Evolutionary conservation across 2,329 filamentous ascomycete species (phyloP).

Genomic region (Endocalyx cinctus): DNA sequence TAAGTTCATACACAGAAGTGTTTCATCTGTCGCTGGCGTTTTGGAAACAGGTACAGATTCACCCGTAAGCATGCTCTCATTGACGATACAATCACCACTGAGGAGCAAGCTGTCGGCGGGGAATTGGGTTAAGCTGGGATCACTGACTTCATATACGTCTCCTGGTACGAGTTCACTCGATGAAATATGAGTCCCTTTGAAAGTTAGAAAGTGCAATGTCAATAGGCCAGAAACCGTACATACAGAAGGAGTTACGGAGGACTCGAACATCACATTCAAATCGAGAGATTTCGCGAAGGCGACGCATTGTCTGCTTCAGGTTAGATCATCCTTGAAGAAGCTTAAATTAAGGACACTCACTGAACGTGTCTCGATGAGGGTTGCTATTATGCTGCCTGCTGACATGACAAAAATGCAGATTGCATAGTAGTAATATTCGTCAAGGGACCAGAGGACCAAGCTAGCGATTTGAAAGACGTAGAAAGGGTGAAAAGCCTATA

Average conservation of each 20-base stretch:
- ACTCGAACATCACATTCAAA: conserved; percentile 97
- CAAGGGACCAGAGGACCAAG: conserved; percentile 87
- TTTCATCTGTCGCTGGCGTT: conserved; percentile 74
- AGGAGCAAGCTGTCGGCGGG: conserved; percentile 89
- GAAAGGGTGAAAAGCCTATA: conserved; percentile 92
- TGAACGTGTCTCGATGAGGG: conserved; percentile 82
- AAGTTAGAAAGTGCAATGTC: conserved; percentile 18
- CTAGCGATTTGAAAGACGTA: conserved; percentile 98
- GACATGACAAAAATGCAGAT: conserved; percentile 94
- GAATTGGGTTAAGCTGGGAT: conserved; percentile 81
- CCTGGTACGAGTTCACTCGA: conserved; percentile 90
- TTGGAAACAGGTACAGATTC: conserved; percentile 98
- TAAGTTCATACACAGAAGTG: conserved; percentile 71
- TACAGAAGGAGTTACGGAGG: conserved; percentile 89
- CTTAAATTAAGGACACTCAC: conserved; percentile 42
- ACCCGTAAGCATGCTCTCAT: conserved; percentile 97
- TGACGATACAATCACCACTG: conserved; percentile 94
- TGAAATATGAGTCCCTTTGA: conserved; percentile 70
- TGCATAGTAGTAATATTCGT: conserved; percentile 97
- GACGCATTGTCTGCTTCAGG: conserved; percentile 68
- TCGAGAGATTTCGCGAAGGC: conserved; percentile 82
- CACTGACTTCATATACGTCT: conserved; percentile 94
- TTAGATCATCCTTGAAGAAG: conserved; percentile 4
- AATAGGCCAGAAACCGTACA: conserved; percentile 22
- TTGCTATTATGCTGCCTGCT: conserved; percentile 82